A percentile compares a stretch with the other conserved stretches of the same genome.
phyloP scores from a whole-genome alignment of 2,329 filamentous ascomycete species.

The Colletotrichum somersetense region DNA sequence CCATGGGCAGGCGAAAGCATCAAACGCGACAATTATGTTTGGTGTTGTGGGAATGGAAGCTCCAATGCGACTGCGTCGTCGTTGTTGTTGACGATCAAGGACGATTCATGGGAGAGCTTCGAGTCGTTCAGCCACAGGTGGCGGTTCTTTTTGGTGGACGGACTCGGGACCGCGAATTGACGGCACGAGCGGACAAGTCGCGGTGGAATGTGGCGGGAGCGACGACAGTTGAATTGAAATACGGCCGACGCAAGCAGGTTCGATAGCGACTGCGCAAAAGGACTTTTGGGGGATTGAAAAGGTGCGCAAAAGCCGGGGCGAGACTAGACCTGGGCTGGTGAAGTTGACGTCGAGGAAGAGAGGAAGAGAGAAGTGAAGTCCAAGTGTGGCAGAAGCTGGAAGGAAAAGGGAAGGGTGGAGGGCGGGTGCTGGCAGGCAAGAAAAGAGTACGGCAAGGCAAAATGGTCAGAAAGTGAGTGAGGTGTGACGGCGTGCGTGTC shows the following conservation, averaged over 20 bases:
- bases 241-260: constrained; percentile 21
- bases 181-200: constrained; percentile 40
- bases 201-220: constrained; percentile 40
- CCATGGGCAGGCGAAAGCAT: constrained; percentile 56
- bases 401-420: constrained; percentile 40
- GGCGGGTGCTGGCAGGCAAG: constrained; percentile 36
- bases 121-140: constrained; percentile 41
- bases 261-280: constrained; percentile 1
- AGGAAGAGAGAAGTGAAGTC: constrained; percentile 34
- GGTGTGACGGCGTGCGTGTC: constrained; percentile 24
- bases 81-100: constrained; percentile 36
- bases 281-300: constrained; percentile 2
- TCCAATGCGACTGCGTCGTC: constrained; percentile 32
- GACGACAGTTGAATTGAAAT: constrained; percentile 28
- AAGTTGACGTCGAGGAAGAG: constrained; percentile 33
- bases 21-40: constrained; percentile 21
- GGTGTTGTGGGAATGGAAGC: constrained; percentile 3
- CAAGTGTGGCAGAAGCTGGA: constrained; percentile 42
- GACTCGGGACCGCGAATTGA: constrained; percentile 40
- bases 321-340: constrained; percentile 7
- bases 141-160: constrained; percentile 37
- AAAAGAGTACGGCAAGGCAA: constrained; percentile 23
- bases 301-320: constrained; percentile 19
- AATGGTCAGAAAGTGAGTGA: constrained; percentile 34
- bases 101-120: constrained; percentile 40